These are phyloP conservation scores for Batrachochytrium dendrobatidis DNA, from an alignment of 371 early-diverging fungal genomes.

Conservation along the genomic window DNA sequence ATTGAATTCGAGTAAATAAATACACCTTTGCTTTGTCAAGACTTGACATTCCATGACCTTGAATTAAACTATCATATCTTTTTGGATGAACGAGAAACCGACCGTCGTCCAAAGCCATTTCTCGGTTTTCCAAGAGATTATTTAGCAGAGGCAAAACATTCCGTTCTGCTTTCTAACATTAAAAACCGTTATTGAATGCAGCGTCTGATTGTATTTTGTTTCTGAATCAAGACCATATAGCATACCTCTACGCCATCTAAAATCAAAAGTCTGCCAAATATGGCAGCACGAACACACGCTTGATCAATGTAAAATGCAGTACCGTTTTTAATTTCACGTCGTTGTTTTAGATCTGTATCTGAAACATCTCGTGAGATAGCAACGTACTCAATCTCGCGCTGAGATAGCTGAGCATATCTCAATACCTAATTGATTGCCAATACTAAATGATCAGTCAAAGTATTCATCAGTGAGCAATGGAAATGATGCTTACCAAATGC, in stretches of 20 bases:
- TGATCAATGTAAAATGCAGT: constrained; percentile 72
- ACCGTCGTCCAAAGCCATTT: constrained; percentile 82
- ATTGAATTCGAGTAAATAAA: background rate
- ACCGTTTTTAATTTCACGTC: constrained; percentile 66
- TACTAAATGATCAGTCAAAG: too few species aligned
- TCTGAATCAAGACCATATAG: too few species aligned
- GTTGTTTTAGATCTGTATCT: constrained; percentile 74
- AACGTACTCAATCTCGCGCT: constrained; percentile 69
- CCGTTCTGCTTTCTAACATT: constrained; percentile 71
- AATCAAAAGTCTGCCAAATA: constrained; percentile 68
- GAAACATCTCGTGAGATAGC: constrained; percentile 69
- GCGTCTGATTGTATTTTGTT: too few species aligned
- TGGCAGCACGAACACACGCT: constrained; percentile 73
- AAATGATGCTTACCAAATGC: constrained; percentile 30
- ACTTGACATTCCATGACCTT: constrained; percentile 25
- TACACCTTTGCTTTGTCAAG: constrained; percentile 44
- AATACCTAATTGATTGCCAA: too few species aligned
- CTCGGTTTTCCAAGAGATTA: constrained; percentile 79
- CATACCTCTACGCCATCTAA: constrained; percentile 68
- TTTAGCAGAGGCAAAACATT: constrained; percentile 82
- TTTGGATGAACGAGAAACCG: constrained; percentile 65
- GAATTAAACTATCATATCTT: constrained; percentile 45
- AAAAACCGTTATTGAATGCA: too few species aligned
- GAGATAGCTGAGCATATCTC: constrained; percentile 64
- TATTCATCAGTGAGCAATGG: too few species aligned